These are phyloP conservation scores for Discostella stelligeroides DNA, from an alignment of 108 stramenopile genomes.

Conservation along the genomic window DNA sequence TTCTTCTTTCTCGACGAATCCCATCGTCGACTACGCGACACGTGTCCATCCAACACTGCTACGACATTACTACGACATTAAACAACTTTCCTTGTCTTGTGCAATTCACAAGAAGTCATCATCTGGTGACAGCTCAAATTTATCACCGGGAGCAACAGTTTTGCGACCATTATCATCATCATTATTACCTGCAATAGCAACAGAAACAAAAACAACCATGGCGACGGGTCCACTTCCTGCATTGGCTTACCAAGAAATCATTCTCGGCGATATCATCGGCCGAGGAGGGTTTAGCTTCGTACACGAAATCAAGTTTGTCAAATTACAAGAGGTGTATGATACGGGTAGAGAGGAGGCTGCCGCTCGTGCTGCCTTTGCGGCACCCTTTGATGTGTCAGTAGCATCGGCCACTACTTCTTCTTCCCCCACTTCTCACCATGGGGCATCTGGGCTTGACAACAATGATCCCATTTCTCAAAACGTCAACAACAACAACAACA, in stretches of 20 bases:
- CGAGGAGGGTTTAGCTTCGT: slow-evolving; percentile 82
- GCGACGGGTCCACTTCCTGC: slow-evolving; percentile 20
- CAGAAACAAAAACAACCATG: not conserved
- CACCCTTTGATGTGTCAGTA: slow-evolving; percentile 45
- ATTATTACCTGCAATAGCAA: not conserved
- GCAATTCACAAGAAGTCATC: not conserved
- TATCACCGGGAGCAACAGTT: not conserved
- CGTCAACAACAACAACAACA: not conserved
- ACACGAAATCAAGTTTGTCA: slow-evolving; percentile 60
- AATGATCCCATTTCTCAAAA: too few species aligned
- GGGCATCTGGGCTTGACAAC: not conserved
- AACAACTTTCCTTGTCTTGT: not conserved
- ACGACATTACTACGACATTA: slow-evolving; percentile 39
- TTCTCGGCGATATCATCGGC: slow-evolving; percentile 67
- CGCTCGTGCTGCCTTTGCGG: slow-evolving; percentile 57
- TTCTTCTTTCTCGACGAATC: not conserved
- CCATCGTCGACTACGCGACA: slow-evolving; percentile 19
- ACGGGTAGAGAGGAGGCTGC: slow-evolving; percentile 58
- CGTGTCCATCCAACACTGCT: slow-evolving; percentile 27
- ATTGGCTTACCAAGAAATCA: slow-evolving; percentile 60
- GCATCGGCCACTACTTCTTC: too few species aligned
- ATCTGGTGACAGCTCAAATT: too few species aligned
- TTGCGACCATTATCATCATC: not conserved
- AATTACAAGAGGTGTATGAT: slow-evolving; percentile 75
- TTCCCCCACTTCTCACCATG: not conserved